Evolutionary conservation across 2,329 filamentous ascomycete species (phyloP), one percentile per base, ranked within the genome.

Genomic region (Beauveria sp.): DNA sequence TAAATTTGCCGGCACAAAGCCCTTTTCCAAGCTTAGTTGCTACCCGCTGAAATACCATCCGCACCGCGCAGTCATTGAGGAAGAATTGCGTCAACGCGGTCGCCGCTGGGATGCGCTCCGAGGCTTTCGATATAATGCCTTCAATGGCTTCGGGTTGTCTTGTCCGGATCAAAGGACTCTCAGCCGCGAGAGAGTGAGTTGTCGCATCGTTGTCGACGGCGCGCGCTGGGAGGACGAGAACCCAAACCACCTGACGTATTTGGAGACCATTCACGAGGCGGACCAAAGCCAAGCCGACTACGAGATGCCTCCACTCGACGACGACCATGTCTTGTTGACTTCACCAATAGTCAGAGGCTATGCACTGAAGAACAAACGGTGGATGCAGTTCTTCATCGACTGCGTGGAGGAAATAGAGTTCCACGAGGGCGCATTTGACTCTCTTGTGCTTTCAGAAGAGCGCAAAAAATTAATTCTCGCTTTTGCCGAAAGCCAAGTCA

Each of bases 301-400:
- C 43, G 73, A 71, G 18, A 41, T 54, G 43, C 80, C 80, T 1
- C 78, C 83, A n/a, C 92, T 94, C 70, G 89, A 82, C 0, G 89
- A 94, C 55, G 90, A 96, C 64, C 89, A 96, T 66, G 87, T 94
- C 24, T 77, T 96, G 7, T 87, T 96, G 53, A 86, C 91, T 1
- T 93, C 90, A 2, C 89, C 92, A 0, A 86, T 96, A 0, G 90
- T 96, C 0, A 81, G 94, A 2, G 92, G 92, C 0, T 96, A 96
- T 67, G 85, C 90, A 1, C 94, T 96, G 70, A 85, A 84, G 1
- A 91, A 96, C 73, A 96, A 96, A 74, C 79, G 91, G 9, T 97
- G 92, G 92, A 82, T 96, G 0, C 91, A 96, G 70, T 91, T 96
- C 67, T 87, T 86, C 0, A 86, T 97, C n/a, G 90, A 88, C 0